Percentiles rank a stretch among this genome's conserved stretches.
These are phyloP conservation scores for Ophiostoma piceae DNA, from an alignment of 2,329 filamentous ascomycete species.

Conservation along the genomic window DNA sequence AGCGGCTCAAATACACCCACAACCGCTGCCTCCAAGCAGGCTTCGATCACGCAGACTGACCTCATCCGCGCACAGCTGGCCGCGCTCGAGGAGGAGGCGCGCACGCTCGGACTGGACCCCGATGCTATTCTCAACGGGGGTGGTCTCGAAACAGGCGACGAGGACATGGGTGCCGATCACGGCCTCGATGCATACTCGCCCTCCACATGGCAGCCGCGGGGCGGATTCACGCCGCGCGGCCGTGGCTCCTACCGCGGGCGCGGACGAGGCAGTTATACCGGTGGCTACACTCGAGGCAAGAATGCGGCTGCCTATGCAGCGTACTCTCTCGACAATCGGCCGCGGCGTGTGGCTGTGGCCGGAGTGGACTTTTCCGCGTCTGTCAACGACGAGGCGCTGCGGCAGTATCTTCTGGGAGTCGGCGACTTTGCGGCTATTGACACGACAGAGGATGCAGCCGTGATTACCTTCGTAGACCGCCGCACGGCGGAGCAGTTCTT, in stretches of 20 bases:
- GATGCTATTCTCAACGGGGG: conserved; percentile 33
- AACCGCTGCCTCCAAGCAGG: not conserved
- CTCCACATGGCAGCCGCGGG: not conserved
- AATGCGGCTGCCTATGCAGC: conserved; percentile 53
- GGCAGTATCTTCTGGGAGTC: conserved; percentile 63
- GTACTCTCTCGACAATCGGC: conserved; percentile 70
- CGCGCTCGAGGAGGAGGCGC: conserved; percentile 67
- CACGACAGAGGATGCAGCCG: conserved; percentile 42
- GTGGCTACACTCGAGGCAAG: conserved; percentile 35
- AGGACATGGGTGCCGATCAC: conserved; percentile 26
- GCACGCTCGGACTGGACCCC: conserved; percentile 62
- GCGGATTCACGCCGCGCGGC: conserved; percentile 33
- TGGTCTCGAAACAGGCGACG: not conserved
- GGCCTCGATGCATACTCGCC: not conserved
- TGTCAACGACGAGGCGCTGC: conserved; percentile 61
- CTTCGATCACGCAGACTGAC: conserved; percentile 48
- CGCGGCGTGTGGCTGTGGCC: conserved; percentile 60
- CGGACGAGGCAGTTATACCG: conserved; percentile 39
- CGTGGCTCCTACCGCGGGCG: conserved; percentile 30
- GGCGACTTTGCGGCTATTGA: conserved; percentile 59
- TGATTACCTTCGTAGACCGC: conserved; percentile 61
- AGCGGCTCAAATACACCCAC: not conserved
- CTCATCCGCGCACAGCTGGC: conserved; percentile 66
- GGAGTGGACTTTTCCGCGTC: conserved; percentile 59
- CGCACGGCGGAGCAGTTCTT: conserved; percentile 67